Percentiles rank a stretch among this genome's conserved stretches.
Conservation (phyloP, 73 alveolate species). For the Blepharisma japonicum region DNA sequence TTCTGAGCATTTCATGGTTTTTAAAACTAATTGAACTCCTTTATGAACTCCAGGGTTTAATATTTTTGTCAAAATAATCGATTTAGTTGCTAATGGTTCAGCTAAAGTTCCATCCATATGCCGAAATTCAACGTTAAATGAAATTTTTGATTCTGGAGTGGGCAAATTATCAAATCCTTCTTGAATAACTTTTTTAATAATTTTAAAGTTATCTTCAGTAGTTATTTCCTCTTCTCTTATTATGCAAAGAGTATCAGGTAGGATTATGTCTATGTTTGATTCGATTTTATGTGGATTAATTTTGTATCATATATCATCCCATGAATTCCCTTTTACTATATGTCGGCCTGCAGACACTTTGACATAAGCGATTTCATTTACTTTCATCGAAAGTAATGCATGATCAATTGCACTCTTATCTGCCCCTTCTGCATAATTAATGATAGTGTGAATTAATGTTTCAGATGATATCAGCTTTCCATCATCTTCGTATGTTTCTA, state of each 20-base stretch:
- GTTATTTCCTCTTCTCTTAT: background rate
- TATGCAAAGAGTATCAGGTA: background rate
- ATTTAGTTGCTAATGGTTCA: background rate
- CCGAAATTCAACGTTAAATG: background rate
- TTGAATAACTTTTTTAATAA: background rate
- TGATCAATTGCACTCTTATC: too few species aligned
- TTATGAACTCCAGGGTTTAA: constrained; percentile 10
- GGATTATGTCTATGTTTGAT: background rate
- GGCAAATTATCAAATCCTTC: constrained; percentile 14
- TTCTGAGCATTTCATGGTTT: constrained; percentile 15
- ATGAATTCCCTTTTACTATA: background rate
- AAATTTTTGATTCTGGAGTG: background rate
- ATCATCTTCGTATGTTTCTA: too few species aligned
- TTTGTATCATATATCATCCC: constrained; percentile 19
- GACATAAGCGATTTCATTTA: background rate
- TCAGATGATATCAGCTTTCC: too few species aligned
- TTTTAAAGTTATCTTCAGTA: background rate
- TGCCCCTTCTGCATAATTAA: too few species aligned
- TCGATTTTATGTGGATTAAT: background rate
- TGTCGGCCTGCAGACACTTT: background rate
- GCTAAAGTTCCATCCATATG: background rate
- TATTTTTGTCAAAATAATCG: background rate
- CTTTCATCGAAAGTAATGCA: background rate
- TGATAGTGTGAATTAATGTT: too few species aligned
- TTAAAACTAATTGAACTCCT: background rate